Conservation (phyloP, 805 yeast species). For the Naumovozyma baii region DNA sequence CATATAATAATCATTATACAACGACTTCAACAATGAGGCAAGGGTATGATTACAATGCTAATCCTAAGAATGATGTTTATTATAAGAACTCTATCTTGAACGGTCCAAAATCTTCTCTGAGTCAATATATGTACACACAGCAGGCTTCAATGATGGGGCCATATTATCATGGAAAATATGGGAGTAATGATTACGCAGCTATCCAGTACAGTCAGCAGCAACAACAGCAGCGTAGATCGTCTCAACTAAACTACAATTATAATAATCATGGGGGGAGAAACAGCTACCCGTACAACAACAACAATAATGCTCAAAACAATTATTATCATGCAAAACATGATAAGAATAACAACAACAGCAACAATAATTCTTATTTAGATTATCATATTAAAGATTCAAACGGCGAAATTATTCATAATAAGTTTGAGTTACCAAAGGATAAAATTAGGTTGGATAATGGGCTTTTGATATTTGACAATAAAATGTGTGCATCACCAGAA, state of each 20-base stretch:
- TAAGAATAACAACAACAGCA: background rate
- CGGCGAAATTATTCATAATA: background rate
- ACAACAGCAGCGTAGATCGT: background rate
- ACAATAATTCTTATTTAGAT: background rate
- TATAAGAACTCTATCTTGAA: too few species aligned
- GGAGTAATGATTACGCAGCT: background rate
- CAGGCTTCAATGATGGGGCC: background rate
- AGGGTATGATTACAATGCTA: background rate
- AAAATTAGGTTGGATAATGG: constrained; percentile 42
- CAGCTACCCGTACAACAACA: background rate
- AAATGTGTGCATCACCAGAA: constrained; percentile 50
- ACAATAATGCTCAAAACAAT: background rate
- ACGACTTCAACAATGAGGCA: background rate
- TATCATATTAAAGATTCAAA: background rate
- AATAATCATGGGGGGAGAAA: background rate
- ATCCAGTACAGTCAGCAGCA: background rate
- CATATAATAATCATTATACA: background rate
- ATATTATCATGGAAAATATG: too few species aligned
- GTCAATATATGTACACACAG: background rate
- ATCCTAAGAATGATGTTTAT: background rate
- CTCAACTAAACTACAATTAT: background rate
- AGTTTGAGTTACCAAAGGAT: background rate
- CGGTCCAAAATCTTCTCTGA: too few species aligned
- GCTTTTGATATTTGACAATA: constrained; percentile 39
- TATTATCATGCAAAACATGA: too few species aligned